Conservation (phyloP, 2,329 filamentous ascomycete species). For the Lecanosticta acicola region DNA sequence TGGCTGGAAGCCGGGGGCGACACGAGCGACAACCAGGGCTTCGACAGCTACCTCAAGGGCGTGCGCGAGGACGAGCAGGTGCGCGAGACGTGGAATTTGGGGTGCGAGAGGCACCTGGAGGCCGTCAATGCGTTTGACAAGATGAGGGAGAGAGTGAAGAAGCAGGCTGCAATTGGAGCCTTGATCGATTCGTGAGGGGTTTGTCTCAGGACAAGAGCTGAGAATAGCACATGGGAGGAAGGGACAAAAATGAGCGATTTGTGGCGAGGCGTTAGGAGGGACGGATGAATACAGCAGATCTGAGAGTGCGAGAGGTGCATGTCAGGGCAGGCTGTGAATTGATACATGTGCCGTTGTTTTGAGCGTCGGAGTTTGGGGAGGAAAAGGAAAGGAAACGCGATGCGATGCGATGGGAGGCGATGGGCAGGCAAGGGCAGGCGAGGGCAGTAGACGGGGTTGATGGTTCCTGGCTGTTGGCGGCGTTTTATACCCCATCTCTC, state of each 20-base stretch:
- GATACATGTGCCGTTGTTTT: too few species aligned
- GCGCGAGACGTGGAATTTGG: slow-evolving; percentile 55
- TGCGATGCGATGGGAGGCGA: neutral
- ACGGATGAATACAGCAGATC: neutral
- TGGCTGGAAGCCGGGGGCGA: slow-evolving; percentile 49
- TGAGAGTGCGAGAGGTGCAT: too few species aligned
- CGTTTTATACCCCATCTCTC: too few species aligned
- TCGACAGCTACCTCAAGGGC: slow-evolving; percentile 55
- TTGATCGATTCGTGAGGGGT: slow-evolving; percentile 17
- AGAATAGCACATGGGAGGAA: too few species aligned
- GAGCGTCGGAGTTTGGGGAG: neutral
- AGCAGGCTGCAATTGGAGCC: slow-evolving; percentile 16
- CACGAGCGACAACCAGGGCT: slow-evolving; percentile 36
- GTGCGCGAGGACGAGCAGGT: slow-evolving; percentile 61
- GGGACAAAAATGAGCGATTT: neutral
- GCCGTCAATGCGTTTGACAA: slow-evolving; percentile 55
- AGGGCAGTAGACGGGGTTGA: too few species aligned
- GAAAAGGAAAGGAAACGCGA: neutral
- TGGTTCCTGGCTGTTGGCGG: too few species aligned
- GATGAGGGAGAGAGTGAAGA: slow-evolving; percentile 39
- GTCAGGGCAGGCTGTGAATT: too few species aligned
- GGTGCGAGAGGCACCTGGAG: slow-evolving; percentile 55
- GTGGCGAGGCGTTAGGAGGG: neutral
- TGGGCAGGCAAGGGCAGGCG: neutral
- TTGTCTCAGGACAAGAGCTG: too few species aligned